phyloP scores from a whole-genome alignment of 2,329 filamentous ascomycete species.

The Aspergillus pseudotamarii region DNA sequence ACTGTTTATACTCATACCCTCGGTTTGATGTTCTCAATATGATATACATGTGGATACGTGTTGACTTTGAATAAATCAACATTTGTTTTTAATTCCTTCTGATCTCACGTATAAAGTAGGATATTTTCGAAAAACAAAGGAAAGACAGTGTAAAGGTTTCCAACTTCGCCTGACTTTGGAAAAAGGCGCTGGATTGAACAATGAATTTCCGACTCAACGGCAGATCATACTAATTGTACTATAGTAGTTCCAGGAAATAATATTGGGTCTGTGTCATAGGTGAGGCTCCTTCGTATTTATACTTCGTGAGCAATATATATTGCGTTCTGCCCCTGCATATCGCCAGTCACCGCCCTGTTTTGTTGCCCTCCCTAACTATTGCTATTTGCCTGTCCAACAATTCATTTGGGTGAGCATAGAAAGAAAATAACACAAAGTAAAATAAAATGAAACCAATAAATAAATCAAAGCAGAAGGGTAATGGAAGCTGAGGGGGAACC shows the following conservation, averaged over 20 bases:
- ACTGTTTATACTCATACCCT: neutral
- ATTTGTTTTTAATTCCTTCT: neutral
- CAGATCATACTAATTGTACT: neutral
- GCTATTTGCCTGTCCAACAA: neutral
- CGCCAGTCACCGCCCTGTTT: neutral
- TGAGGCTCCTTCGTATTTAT: neutral
- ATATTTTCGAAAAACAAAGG: neutral
- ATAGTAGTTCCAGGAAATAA: neutral
- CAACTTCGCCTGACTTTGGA: no score
- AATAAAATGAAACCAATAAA: no score
- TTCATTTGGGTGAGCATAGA: neutral
- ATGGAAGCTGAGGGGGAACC: neutral
- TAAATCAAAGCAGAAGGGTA: no score
- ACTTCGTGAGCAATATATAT: neutral
- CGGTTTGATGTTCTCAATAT: no score
- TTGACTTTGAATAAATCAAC: neutral
- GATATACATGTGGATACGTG: neutral
- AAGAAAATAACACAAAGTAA: neutral
- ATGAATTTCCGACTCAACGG: neutral
- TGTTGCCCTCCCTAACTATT: neutral
- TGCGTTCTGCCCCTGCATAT: neutral
- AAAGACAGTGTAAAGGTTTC: neutral
- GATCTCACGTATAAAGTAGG: neutral
- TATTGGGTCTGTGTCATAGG: neutral
- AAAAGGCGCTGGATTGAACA: neutral